Evolutionary conservation across 169 alveolate species (phyloP).

Genomic region (Eimeria brunetti): DNA sequence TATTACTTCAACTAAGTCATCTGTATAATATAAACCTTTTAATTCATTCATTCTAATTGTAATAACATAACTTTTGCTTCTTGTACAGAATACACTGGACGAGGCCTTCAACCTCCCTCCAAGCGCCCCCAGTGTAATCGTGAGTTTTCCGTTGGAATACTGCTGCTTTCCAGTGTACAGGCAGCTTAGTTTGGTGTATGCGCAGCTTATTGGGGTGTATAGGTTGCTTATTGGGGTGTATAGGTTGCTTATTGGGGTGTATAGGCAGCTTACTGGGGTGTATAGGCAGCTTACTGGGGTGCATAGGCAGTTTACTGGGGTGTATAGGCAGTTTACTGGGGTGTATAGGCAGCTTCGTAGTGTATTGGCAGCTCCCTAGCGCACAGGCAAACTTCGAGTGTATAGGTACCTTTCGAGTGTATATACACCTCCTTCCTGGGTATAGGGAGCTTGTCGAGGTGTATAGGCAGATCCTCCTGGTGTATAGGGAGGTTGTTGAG

Average conservation of each 20-base stretch:
- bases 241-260: neutral
- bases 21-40: no score
- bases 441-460: neutral
- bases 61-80: neutral
- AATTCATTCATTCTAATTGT: no score
- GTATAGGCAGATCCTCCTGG: neutral
- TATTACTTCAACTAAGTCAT: no score
- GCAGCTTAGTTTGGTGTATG: neutral
- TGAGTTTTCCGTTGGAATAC: neutral
- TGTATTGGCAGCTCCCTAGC: neutral
- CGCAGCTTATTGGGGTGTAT: neutral
- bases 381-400: no score
- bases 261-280: neutral
- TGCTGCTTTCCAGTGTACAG: neutral
- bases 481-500: neutral
- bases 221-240: neutral
- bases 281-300: neutral
- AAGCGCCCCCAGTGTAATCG: conserved; percentile 50
- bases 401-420: neutral
- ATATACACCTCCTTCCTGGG: neutral
- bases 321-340: neutral
- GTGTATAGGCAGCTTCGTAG: neutral
- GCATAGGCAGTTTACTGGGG: neutral
- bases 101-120: conserved; percentile 74
- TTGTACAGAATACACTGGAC: conserved; percentile 69